Evolutionary conservation across 106 monocot species (phyloP).

Genomic region (Hemerocallis citrina): DNA sequence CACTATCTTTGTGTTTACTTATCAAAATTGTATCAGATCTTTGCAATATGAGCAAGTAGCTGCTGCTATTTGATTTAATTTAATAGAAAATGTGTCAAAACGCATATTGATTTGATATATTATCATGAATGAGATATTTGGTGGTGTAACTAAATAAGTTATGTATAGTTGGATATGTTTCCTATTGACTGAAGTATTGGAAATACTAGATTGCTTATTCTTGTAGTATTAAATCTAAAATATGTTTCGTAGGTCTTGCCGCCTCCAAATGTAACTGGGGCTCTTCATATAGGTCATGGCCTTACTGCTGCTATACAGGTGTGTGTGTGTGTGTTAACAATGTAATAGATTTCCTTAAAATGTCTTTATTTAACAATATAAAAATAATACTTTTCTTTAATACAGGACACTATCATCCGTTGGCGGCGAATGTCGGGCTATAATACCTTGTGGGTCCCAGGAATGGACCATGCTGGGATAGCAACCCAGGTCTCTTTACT

Average conservation of each 20-base stretch:
- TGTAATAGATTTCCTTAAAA: background rate
- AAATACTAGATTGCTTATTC: background rate
- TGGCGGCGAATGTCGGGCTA: slow-evolving; percentile 94
- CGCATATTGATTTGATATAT: background rate
- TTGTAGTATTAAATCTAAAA: background rate
- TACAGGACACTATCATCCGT: slow-evolving; percentile 77
- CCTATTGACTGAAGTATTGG: background rate
- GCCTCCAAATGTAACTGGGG: slow-evolving; percentile 94
- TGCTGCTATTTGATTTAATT: background rate
- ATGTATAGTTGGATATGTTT: background rate
- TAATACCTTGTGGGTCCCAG: slow-evolving; percentile 95
- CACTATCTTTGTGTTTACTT: background rate
- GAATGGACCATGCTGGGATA: slow-evolving; percentile 99
- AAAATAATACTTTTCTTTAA: slow-evolving; percentile 12
- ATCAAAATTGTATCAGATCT: background rate
- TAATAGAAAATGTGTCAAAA: background rate
- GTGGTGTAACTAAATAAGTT: background rate
- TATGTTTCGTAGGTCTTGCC: slow-evolving; percentile 60
- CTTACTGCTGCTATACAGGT: slow-evolving; percentile 91
- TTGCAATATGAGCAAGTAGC: too few relatives aligned
- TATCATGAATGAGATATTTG: background rate
- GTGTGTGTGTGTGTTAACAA: background rate
- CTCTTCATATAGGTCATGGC: slow-evolving; percentile 92
- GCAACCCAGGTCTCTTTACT: slow-evolving; percentile 90
- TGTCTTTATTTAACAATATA: too few relatives aligned